Base-by-base conservation (phyloP, 1,284 basidiomycete species). In the Cutaneotrichosporon curvatum region DNA sequence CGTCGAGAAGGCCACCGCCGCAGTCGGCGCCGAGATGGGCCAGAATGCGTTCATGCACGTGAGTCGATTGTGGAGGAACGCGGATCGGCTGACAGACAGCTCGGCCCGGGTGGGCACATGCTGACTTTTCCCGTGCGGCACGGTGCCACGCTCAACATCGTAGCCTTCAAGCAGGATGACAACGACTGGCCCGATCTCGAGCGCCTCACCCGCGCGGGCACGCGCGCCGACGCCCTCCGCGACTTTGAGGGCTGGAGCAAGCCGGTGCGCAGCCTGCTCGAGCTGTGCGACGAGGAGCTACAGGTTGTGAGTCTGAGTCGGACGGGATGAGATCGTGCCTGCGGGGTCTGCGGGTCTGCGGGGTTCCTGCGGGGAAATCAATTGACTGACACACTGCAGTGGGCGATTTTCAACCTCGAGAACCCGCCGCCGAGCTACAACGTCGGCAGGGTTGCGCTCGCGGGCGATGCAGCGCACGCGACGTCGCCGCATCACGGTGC, bases 401-500 rank as follows among this genome's bases (percentile, higher is more conserved):
- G 55, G 55, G 55, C 50, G 7, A 54, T 57, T 36, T 57, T 57
- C 31, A 47, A 57, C 16, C 45, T 51, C 25, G 45, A 33, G 4
- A 37, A 51, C 37, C 45, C 44, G 0, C 41, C 47, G 3, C 49
- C 51, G 8, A 31, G 43, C 15, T 54, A 51, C 30, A 31, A 40
- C 21, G 33, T 43, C 18, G 47, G 50, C 4, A 44, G 47, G 2
- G 40, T 50, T 0, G 52, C 51, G 7, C 37, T 57, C 9, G 22
- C 47, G 16, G 55, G 55, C 8, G 55, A 57, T 20, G 52, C 55
- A 10, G 55, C 49, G 2, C 55, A 57, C 30, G 55, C 52, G 5
- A 57, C 55, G 2, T 48, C 49, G 8, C 55, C 55, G 7, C 55
- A 57, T 44, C 52, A 57, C 23, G 55, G 55, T n/a, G 49, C 55